phyloP scores from a whole-genome alignment of 208 protist species.

The Trypanosoma vivax region DNA sequence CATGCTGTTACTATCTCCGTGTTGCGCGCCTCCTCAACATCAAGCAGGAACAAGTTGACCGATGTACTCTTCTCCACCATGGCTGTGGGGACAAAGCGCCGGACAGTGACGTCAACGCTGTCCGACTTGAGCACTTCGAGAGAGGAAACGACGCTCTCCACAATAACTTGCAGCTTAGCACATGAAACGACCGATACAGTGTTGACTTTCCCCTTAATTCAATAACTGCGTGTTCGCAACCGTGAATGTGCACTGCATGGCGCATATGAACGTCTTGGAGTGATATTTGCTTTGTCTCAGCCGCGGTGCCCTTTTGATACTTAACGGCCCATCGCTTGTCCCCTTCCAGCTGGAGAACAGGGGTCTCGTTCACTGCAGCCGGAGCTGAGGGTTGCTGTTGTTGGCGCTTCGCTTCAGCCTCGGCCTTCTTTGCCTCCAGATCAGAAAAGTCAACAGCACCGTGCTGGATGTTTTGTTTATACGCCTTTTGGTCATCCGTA shows the following conservation, averaged over 20 bases:
- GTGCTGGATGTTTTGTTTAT: conserved; percentile 71
- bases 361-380: conserved; percentile 4
- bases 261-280: conserved; percentile 61
- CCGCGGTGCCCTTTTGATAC: conserved; percentile 36
- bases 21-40: conserved; percentile 35
- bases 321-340: conserved; percentile 69
- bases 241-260: conserved; percentile 68
- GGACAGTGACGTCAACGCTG: conserved; percentile 58
- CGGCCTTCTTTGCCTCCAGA: conserved; percentile 55
- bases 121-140: conserved; percentile 68
- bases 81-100: conserved; percentile 47
- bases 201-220: conserved; percentile 74
- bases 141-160: conserved; percentile 56
- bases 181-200: conserved; percentile 68
- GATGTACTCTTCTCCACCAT: conserved; percentile 53
- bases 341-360: conserved; percentile 44
- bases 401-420: conserved; percentile 28
- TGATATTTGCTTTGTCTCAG: conserved; percentile 29
- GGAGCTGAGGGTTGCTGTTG: background rate
- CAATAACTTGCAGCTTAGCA: conserved; percentile 58
- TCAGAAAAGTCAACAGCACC: conserved; percentile 58
- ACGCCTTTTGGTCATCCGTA: conserved; percentile 57
- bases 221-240: conserved; percentile 58
- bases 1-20: conserved; percentile 76
- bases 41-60: conserved; percentile 69